Percentiles rank a stretch among this genome's conserved stretches.
These are phyloP conservation scores for Teratosphaeria zuluensis DNA, from an alignment of 2,329 filamentous ascomycete genomes.

Conservation along the genomic window DNA sequence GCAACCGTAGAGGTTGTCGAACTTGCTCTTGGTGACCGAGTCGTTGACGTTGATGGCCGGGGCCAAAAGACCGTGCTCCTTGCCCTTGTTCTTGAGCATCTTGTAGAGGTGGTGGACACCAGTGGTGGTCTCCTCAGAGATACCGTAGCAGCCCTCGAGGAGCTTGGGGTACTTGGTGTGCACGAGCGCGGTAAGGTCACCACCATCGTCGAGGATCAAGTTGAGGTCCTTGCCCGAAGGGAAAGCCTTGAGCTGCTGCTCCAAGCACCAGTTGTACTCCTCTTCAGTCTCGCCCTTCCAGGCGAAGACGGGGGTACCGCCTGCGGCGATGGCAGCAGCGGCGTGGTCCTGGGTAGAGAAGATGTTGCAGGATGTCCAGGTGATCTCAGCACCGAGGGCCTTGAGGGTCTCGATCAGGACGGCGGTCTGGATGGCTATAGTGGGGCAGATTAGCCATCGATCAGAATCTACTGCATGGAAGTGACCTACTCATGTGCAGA, in stretches of 20 bases:
- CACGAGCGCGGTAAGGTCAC: conserved; percentile 90
- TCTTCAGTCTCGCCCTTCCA: conserved; percentile 95
- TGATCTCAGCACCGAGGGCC: conserved; percentile 92
- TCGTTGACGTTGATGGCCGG: conserved; percentile 99
- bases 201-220: conserved; percentile 97
- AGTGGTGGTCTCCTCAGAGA: conserved; percentile 99
- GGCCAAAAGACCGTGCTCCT: conserved; percentile 64
- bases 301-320: conserved; percentile 78
- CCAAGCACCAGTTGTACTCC: conserved; percentile 99
- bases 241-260: conserved; percentile 96
- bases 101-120: conserved; percentile 99
- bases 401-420: conserved; percentile 98
- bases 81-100: conserved; percentile 76
- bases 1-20: conserved; percentile 99
- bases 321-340: conserved; percentile 89
- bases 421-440: conserved; percentile 83
- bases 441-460: neutral
- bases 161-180: conserved; percentile 98
- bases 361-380: conserved; percentile 99
- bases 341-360: conserved; percentile 99
- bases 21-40: conserved; percentile 99
- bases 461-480: neutral
- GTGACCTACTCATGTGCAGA: conserved; percentile 77
- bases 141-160: conserved; percentile 96
- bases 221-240: conserved; percentile 95